Percentiles rank a stretch among this genome's conserved stretches.
These are phyloP conservation scores for Suillus spraguei DNA, from an alignment of 768 basidiomycete genomes.

Conservation along the genomic window DNA sequence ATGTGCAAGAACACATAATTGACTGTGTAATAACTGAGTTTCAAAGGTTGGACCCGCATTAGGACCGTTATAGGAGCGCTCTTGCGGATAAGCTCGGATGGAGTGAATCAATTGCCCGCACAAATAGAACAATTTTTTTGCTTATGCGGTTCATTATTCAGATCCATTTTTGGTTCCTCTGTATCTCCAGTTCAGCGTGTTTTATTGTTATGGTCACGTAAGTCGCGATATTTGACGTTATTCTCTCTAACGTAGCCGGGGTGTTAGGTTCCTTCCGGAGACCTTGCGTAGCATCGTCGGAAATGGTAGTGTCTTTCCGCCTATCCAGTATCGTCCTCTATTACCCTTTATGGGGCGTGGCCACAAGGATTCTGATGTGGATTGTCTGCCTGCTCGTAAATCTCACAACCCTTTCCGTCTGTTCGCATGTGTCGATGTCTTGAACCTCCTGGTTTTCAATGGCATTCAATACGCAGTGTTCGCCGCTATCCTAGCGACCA, in stretches of 20 bases:
- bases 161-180: conserved; percentile 64
- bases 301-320: conserved; percentile 15
- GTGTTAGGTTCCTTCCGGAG: conserved; percentile 23
- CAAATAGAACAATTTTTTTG: background rate
- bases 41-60: conserved; percentile 56
- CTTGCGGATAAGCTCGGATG: conserved; percentile 62
- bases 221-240: conserved; percentile 20
- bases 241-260: background rate
- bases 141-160: conserved; percentile 19
- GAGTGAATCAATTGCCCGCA: conserved; percentile 39
- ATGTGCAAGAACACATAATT: conserved; percentile 5
- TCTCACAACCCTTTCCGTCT: conserved; percentile 36
- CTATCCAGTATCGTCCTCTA: conserved; percentile 15
- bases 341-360: conserved; percentile 15
- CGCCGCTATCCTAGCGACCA: conserved; percentile 41
- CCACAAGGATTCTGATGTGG: background rate
- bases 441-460: conserved; percentile 45
- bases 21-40: background rate
- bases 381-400: conserved; percentile 16
- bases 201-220: conserved; percentile 52
- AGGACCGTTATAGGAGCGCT: conserved; percentile 51
- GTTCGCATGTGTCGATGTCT: conserved; percentile 37
- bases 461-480: conserved; percentile 56
- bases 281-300: conserved; percentile 18
- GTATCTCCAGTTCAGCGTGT: conserved; percentile 48